Evolutionary conservation across 129 eudicot genomes (phyloP), one percentile per base, ranked within the genome.

Genomic region (Solidago caesia): DNA sequence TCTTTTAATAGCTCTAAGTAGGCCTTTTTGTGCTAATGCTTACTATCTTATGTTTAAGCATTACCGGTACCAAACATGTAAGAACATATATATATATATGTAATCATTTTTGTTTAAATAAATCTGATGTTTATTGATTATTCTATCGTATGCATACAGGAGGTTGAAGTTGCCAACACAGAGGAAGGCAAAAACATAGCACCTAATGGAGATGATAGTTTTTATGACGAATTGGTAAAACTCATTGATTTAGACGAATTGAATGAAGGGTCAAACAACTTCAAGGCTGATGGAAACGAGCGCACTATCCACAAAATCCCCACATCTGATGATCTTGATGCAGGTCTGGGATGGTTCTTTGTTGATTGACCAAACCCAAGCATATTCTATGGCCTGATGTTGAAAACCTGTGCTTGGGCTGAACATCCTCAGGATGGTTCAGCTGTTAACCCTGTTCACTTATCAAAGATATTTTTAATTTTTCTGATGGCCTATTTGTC

Each of bases 301-400:
- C 45, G 65, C 68, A 11, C 48, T 6, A 3, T 49, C 12, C 67
- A 52, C 56, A 70, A 16, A 7, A 33, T 52, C 21, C 16, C 64
- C 33, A 2, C 62, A 10, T 7, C 68, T 52, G 82, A 79, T 79
- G 81, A 69, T 62, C 64, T 77, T 25, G 81, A 70, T 61, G 44
- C 1, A n/a, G 42, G 64, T 71, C 13, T 78, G 44, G 33, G 29
- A 44, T 29, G 5, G 21, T 79, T 79, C 67, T 73, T 39, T 57
- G 83, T 67, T 41, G 83, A 79, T 14, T 65, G 70, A 65, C 11
- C 13, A 66, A 21, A 65, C 12, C 33, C 0, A 65, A n/a, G 29
- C 52, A n/a, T 41, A 14, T 1, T 10, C 68, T 4, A 44, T 16
- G 39, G 44, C n/a, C 4, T 49, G 73, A 51, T 70, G 29, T 2